Base-by-base conservation (phyloP, 129 eudicot genomes). In the Chrysanthemum lavandulifolium region DNA sequence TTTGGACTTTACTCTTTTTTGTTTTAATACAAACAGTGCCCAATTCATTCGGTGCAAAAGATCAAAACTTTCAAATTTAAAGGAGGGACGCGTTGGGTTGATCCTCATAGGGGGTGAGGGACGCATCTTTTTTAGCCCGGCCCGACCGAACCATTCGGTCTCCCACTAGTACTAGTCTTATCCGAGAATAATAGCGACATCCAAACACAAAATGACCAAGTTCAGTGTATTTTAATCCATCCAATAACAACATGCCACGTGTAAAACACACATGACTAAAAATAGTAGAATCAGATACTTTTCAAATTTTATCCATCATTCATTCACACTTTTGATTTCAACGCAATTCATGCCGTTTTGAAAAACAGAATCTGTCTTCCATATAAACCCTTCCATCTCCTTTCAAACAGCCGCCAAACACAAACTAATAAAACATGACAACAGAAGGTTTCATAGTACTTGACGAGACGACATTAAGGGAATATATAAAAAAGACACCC, bases 401-500 rank as follows among this genome's bases (percentile, higher is more conserved):
- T 9, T 43, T 7, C 11, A 8, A 21, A 54, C 48, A 16, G 61
- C 49, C 13, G n/a, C 61, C 69, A 27, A 61, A 65, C 29, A 14
- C 16, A 60, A 6, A 56, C 21, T 57, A 15, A 27, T 15, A 65
- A 51, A 16, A 40, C 48, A 87, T 91, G 92, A 50, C 86, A 11
- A 73, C 80, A 53, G 79, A 81, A 40, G 88, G 68, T 0, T 90
- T 90, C 48, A 84, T 76, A 13, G 84, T 96, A 47, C 81, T 94
- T 13, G 79, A 94, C 61, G 96, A 94, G 83, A 86, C 83, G 72
- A 80, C 86, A 48, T 27, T 94, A 73, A 59, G 84, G 50, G 99
- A 88, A 18, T 94, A 94, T 76, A 77, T 94, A 29, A 86, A 94
- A 78, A 77, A 84, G 43, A 90, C 99, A 7, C 99, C 99, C 1